These are phyloP conservation scores for Penicillium dipodomyicola DNA, from an alignment of 495 filamentous ascomycete genomes.

Conservation along the genomic window DNA sequence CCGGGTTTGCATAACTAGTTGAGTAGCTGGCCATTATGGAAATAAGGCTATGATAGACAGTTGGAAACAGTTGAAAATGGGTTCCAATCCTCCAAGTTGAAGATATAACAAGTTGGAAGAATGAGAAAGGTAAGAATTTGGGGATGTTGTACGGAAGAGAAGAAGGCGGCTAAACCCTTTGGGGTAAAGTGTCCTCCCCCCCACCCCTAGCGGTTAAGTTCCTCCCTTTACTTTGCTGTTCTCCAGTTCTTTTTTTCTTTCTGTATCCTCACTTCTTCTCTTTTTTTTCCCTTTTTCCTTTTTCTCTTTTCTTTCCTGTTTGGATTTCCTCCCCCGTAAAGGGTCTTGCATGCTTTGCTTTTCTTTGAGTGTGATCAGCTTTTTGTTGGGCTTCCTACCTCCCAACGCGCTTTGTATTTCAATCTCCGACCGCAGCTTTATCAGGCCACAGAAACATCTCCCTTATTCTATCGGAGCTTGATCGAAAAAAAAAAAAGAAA, in stretches of 20 bases:
- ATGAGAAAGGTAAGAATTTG: background rate
- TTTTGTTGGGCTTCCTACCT: constrained; percentile 10
- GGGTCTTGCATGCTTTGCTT: constrained; percentile 17
- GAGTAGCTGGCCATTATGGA: constrained; percentile 29
- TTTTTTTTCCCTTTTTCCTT: constrained; percentile 18
- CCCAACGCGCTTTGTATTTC: constrained; percentile 9
- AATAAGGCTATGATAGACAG: background rate
- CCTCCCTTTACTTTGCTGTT: constrained; percentile 20
- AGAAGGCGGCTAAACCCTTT: constrained; percentile 27
- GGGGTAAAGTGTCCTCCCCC: constrained; percentile 31
- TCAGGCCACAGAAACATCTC: background rate
- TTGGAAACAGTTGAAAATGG: background rate
- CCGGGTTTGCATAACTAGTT: constrained; percentile 35
- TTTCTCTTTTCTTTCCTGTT: constrained; percentile 23
- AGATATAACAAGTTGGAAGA: too few species aligned
- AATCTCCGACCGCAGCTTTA: constrained; percentile 11
- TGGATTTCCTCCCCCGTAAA: constrained; percentile 1
- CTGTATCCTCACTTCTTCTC: constrained; percentile 19
- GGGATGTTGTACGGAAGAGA: background rate
- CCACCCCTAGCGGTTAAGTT: constrained; percentile 40
- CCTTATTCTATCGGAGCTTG: background rate
- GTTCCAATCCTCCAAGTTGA: too few species aligned
- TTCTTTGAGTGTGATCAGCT: constrained; percentile 13
- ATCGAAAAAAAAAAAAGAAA: constrained; percentile 2
- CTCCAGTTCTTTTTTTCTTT: constrained; percentile 20